Conservation (phyloP, 352 stramenopile genomes). For the Phytophthora sojae region DNA sequence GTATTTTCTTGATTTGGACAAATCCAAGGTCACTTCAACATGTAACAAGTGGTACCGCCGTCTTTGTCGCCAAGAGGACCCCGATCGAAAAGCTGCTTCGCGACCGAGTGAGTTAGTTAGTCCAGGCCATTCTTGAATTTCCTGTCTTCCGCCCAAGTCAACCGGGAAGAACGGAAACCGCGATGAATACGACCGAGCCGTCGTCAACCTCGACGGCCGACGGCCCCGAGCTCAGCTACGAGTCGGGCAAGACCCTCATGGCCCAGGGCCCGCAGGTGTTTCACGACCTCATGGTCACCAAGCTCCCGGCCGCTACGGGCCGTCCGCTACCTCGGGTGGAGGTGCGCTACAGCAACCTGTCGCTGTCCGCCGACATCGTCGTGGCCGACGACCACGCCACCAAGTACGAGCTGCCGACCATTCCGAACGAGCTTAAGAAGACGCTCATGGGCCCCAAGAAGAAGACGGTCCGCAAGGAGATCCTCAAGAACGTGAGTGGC, state of each 20-base stretch:
- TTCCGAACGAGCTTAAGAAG: constrained; percentile 6
- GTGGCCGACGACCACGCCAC: constrained; percentile 6
- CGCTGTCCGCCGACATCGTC: constrained; percentile 4
- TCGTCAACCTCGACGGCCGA: not conserved
- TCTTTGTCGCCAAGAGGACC: not conserved
- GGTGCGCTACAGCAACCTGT: constrained; percentile 6
- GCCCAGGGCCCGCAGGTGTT: not conserved
- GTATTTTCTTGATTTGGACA: not conserved
- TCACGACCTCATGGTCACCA: constrained; percentile 1
- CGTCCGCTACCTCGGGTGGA: not conserved
- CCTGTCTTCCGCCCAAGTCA: not conserved
- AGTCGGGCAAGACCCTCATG: constrained; percentile 6
- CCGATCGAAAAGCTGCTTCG: not conserved
- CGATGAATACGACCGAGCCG: not conserved
- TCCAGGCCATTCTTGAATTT: not conserved
- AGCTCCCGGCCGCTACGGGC: not conserved
- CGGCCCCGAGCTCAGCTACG: constrained; percentile 1
- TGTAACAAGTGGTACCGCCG: not conserved
- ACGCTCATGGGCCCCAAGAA: constrained; percentile 4
- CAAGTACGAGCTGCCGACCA: constrained; percentile 6
- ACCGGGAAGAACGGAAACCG: not conserved
- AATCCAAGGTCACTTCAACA: not conserved
- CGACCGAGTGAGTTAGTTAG: not conserved
- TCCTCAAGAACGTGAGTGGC: constrained; percentile 21
- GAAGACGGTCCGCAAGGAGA: constrained; percentile 19